Evolutionary conservation across 163 green algal species (phyloP).

Genomic region (Prototheca wickerhamii): DNA sequence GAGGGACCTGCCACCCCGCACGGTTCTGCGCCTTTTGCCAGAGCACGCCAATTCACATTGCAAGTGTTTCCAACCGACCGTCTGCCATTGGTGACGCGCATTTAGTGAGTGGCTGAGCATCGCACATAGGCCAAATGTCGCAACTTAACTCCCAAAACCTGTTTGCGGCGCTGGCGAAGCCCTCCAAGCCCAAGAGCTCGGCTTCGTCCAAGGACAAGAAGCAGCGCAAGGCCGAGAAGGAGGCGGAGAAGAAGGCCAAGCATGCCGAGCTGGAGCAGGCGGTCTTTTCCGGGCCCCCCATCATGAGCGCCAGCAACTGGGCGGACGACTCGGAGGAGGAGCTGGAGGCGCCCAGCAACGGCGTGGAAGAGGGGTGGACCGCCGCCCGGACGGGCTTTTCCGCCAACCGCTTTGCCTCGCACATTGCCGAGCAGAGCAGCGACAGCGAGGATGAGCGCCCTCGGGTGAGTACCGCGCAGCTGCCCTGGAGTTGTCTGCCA

Average conservation of each 20-base stretch:
- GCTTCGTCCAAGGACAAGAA: too few relatives aligned
- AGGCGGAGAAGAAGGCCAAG: conserved; percentile 27
- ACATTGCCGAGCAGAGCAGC: too few relatives aligned
- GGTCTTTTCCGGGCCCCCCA: conserved; percentile 44
- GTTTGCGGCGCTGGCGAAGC: conserved; percentile 40
- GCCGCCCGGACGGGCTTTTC: too few relatives aligned
- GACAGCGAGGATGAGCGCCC: too few relatives aligned
- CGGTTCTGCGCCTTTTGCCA: not conserved
- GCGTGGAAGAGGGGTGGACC: conserved; percentile 15
- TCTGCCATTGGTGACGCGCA: not conserved
- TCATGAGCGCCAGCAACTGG: conserved; percentile 46
- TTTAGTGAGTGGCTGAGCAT: not conserved
- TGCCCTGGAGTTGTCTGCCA: too few relatives aligned
- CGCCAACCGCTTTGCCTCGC: too few relatives aligned
- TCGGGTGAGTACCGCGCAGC: too few relatives aligned
- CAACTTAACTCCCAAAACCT: conserved; percentile 35
- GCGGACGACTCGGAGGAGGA: conserved; percentile 56
- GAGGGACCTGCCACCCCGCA: not conserved
- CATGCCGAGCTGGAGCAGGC: conserved; percentile 54
- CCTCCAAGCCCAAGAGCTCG: conserved; percentile 9
- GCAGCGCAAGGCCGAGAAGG: conserved; percentile 10
- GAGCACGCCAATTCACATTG: not conserved
- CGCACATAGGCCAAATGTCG: not conserved
- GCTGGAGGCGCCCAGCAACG: conserved; percentile 12
- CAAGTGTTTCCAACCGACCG: not conserved